These are phyloP conservation scores for Malus hybrid DNA, from an alignment of 331 rosid species.

Conservation along the genomic window DNA sequence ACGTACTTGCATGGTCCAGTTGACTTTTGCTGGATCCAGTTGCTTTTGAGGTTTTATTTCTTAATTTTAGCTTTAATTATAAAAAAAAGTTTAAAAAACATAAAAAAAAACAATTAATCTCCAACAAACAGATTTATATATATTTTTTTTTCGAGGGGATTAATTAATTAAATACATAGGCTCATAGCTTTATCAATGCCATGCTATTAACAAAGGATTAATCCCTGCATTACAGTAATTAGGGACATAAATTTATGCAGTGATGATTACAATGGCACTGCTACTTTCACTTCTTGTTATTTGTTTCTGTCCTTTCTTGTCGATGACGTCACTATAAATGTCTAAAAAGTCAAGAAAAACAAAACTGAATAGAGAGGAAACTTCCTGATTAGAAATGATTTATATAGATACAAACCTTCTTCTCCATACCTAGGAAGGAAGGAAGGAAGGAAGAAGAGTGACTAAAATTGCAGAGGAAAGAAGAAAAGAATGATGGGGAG, in stretches of 20 bases:
- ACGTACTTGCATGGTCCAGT: no score
- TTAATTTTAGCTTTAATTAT: no score
- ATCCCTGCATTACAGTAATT: background rate
- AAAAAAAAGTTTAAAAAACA: no score
- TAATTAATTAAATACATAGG: no score
- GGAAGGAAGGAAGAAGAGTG: background rate
- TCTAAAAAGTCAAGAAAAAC: background rate
- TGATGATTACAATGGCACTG: background rate
- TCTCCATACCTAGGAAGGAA: background rate
- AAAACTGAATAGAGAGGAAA: background rate
- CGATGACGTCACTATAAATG: background rate
- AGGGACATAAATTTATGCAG: background rate
- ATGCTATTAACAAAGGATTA: background rate
- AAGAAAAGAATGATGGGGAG: conserved; percentile 13
- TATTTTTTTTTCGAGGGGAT: no score
- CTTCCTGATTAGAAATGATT: no score
- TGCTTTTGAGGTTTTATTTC: no score
- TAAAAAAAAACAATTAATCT: no score
- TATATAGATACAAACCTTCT: background rate
- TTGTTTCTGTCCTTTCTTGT: background rate
- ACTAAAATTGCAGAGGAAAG: background rate
- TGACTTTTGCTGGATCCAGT: no score
- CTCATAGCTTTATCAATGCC: no score
- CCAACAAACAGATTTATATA: no score
- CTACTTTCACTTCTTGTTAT: background rate